phyloP scores from a whole-genome alignment of 2,329 filamentous ascomycete genomes.

The Fusarium piperis region DNA sequence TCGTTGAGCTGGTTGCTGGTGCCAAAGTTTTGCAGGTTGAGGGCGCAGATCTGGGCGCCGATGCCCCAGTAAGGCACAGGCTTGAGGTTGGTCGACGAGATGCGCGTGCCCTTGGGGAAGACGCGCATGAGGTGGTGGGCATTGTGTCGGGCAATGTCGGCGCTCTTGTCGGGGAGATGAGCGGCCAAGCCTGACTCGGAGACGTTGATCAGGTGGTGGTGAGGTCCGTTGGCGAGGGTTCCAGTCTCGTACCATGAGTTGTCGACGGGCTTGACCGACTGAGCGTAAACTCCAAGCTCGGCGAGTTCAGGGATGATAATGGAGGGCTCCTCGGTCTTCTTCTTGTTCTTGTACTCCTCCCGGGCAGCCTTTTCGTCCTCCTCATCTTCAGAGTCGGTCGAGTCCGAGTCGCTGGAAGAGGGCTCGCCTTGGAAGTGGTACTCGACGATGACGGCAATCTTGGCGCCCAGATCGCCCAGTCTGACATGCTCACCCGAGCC shows the following conservation, averaged over 20 bases:
- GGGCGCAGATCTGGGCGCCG: conserved; percentile 74
- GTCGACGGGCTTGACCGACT: conserved; percentile 73
- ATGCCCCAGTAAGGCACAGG: conserved; percentile 73
- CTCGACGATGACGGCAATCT: conserved; percentile 74
- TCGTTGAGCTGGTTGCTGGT: conserved; percentile 74
- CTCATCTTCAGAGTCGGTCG: conserved; percentile 50
- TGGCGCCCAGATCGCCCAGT: conserved; percentile 67
- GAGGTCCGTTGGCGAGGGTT: conserved; percentile 63
- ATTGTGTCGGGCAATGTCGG: conserved; percentile 67
- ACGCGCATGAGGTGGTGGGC: conserved; percentile 75
- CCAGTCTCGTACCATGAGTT: conserved; percentile 70
- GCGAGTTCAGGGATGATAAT: conserved; percentile 72
- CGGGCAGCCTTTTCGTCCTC: conserved; percentile 58
- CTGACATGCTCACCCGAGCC: conserved; percentile 63
- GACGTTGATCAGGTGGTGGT: conserved; percentile 75
- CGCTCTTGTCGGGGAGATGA: conserved; percentile 59
- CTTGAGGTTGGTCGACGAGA: conserved; percentile 71
- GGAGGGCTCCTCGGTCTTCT: conserved; percentile 56
- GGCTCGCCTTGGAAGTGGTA: conserved; percentile 67
- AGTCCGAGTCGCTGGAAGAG: conserved; percentile 49
- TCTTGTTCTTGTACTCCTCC: conserved; percentile 63
- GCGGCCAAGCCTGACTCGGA: conserved; percentile 68
- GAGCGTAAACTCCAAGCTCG: conserved; percentile 73
- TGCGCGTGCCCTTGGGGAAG: conserved; percentile 74
- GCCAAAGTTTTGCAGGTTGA: conserved; percentile 77